Base-by-base conservation (phyloP, 495 filamentous ascomycete genomes). In the Xylaria venustula region DNA sequence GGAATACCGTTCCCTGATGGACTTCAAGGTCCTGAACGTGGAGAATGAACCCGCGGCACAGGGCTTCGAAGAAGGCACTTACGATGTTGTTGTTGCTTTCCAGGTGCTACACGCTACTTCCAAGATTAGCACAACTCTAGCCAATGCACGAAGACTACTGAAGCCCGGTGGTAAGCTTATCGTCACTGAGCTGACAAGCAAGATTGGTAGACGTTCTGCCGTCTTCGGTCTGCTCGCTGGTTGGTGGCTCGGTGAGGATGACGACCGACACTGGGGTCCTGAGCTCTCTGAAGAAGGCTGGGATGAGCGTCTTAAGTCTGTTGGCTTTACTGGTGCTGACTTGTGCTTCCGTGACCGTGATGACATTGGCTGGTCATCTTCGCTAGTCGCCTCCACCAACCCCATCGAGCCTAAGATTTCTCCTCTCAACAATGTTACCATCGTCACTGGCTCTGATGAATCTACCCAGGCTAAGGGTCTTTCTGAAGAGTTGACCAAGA, bases 41-140 rank as follows among this genome's bases (percentile, higher is more conserved):
- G 74, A 74, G 19, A 63, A 72, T 22, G 79, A 83, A 52, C 79
- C 79, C 1, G 34, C 54, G 0, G 58, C 69, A 20, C 83, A 87
- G 60, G 83, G 81, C 0, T 82, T 83, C 49, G 68, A 76, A 15
- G 56, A 45, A 7, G 73, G 54, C 2, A 60, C 63, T 0, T 87
- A 81, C 62, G 84, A 87, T 58, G 59, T 87, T 0, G 68, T 87
- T 7, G 63, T 86, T 15, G 84, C 81, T 0, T 64, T 76, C 9
- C 77, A 81, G 49, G 81, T 84, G 3, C 41, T 81, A 5, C 79
- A 82, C 51, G 77, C 79, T 6, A 81, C 79, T n/a, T 62, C 61
- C 12, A 62, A 58, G 51, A 66, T 80, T 28, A 57, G 57, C 2
- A 62, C 55, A 6, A 77, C 77, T 5, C 44, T 80, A 28, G 34